Evolutionary conservation across 108 stramenopile genomes (phyloP), one percentile per base, ranked within the genome.

Genomic region (Asterionellopsis glacialis): DNA sequence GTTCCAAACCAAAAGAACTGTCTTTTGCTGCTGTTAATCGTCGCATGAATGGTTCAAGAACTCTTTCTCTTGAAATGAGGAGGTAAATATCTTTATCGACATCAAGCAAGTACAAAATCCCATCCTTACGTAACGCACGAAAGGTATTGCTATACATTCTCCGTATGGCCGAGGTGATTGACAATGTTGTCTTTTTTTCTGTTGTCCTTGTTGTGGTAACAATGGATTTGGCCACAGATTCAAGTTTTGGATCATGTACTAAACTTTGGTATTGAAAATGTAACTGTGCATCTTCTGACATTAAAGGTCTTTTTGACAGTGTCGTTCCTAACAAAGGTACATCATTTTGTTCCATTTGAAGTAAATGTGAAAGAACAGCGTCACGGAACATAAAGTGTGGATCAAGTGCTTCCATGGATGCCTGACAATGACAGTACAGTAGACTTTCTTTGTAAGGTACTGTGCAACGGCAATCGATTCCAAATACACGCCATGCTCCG

Each of bases 401-500:
- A 59, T 91, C 90, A 6, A 82, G 52, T 1, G 75, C 58, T 66
- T 85, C 86, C 16, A 73, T 59, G 38, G 80, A 84, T 27, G 83
- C 87, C 18, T 74, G 70, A 52, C 90, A 91, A 28, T 88, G 85
- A 47, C 90, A 91, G 51, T 91, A 91, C 19, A 91, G 64, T 28
- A 91, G 54, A 16, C 50, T 54, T 6, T 70, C 63, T 54, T 77
- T 80, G 57, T 77, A 69, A 0, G 51, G 33, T 18, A 74, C 14
- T 15, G 43, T 10, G 44, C 83, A 84, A 1, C 51, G 18, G 42
- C 83, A 83, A 14, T 48, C 55, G 22, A 51, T 54, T 50, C 87
- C 78, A 84, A 88, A 88, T 15, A 79, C 57, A 15, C 64, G 59
- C 67, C 81, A 83, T 9, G 73, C 74, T 51, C 69, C 65, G 12